Conservation (phyloP, 305 asterid species). For the Nicotiana rustica region DNA sequence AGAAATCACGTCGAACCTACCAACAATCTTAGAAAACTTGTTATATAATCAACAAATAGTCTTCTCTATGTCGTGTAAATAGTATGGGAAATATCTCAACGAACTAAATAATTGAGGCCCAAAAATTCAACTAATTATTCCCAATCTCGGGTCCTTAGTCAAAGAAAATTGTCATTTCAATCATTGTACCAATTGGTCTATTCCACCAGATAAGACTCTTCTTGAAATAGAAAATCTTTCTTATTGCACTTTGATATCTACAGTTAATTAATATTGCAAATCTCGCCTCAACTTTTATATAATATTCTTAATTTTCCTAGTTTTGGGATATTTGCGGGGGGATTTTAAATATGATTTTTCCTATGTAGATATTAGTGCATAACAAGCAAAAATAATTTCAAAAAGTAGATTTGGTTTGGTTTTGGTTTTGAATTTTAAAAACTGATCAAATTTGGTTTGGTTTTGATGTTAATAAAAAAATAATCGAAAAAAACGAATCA, state of each 20-base stretch:
- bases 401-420: too few species aligned
- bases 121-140: constrained; percentile 2
- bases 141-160: neutral
- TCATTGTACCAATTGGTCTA: constrained; percentile 6
- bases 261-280: neutral
- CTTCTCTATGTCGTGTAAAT: neutral
- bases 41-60: neutral
- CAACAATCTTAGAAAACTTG: too few species aligned
- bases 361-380: too few species aligned
- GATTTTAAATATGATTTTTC: too few species aligned
- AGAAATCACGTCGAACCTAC: too few species aligned
- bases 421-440: too few species aligned
- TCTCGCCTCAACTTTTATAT: neutral
- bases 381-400: too few species aligned
- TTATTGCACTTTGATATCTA: neutral
- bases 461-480: too few species aligned
- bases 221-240: neutral
- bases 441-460: too few species aligned
- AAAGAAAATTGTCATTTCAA: neutral
- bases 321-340: too few species aligned
- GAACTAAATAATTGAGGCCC: constrained; percentile 12
- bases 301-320: too few species aligned
- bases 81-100: neutral
- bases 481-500: too few species aligned
- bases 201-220: neutral